Evolutionary conservation across 495 filamentous ascomycete genomes (phyloP).

Genomic region (Wilcoxina mikolae): DNA sequence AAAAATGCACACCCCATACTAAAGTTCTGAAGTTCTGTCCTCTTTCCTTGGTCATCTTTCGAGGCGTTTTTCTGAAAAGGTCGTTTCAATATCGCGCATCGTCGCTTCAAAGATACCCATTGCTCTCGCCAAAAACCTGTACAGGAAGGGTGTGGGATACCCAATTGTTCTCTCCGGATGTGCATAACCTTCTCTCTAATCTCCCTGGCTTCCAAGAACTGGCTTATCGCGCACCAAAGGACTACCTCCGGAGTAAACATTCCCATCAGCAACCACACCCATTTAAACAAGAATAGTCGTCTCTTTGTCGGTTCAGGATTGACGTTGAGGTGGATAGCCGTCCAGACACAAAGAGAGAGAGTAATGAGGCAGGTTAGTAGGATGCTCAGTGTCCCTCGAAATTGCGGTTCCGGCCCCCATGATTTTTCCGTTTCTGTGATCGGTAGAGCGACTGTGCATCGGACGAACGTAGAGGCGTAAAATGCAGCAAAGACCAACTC

Average conservation of each 20-base stretch:
- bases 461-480: neutral
- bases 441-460: neutral
- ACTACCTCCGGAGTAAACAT: neutral
- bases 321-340: neutral
- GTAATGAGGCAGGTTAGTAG: neutral
- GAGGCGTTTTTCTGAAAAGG: too few relatives aligned
- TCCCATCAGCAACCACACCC: neutral
- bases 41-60: neutral
- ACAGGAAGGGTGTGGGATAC: too few relatives aligned
- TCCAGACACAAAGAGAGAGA: slow-evolving; percentile 4
- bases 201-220: neutral
- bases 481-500: neutral
- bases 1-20: neutral
- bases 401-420: neutral
- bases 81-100: too few relatives aligned
- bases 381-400: neutral
- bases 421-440: neutral
- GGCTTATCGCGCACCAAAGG: neutral
- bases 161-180: neutral
- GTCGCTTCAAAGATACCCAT: too few relatives aligned
- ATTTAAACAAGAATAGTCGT: neutral
- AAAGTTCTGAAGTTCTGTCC: neutral
- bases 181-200: neutral
- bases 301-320: neutral
- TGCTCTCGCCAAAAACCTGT: too few relatives aligned